Conservation (phyloP, 176 grass and related monocot species). For the Aegilops umbellulata region DNA sequence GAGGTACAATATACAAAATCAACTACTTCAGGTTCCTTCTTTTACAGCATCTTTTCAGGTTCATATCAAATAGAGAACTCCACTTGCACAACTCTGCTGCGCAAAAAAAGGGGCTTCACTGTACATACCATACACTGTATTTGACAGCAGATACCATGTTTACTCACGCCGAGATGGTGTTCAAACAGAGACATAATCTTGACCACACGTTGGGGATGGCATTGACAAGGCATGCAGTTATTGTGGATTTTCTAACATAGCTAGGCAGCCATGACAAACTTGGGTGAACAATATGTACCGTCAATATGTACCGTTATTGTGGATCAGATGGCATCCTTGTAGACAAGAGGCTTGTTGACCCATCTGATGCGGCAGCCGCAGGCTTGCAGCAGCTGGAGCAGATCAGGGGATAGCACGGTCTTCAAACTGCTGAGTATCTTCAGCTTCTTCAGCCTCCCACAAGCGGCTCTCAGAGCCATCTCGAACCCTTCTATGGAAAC, state of each 20-base stretch:
- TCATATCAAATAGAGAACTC: too few species aligned
- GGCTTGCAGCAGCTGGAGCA: slow-evolving; percentile 68
- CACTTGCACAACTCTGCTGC: background rate
- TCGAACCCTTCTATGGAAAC: slow-evolving; percentile 83
- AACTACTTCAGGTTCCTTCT: background rate
- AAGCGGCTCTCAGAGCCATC: slow-evolving; percentile 64
- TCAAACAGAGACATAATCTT: background rate
- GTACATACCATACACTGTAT: background rate
- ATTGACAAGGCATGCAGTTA: background rate
- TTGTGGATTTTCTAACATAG: slow-evolving; percentile 10
- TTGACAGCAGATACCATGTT: background rate
- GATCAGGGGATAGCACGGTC: slow-evolving; percentile 59
- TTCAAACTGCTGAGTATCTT: slow-evolving; percentile 69
- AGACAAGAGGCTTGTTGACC: slow-evolving; percentile 84
- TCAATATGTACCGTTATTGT: too few species aligned
- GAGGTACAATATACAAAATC: background rate
- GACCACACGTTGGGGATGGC: background rate
- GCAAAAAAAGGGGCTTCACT: background rate
- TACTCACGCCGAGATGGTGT: background rate
- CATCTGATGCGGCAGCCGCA: slow-evolving; percentile 81
- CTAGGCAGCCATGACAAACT: background rate
- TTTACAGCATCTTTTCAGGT: background rate
- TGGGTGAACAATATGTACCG: background rate
- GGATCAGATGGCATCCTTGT: slow-evolving; percentile 47
- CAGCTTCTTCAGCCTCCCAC: slow-evolving; percentile 87